Percentiles rank a stretch among this genome's conserved stretches.
These are phyloP conservation scores for Adenanthera pavonina DNA, from an alignment of 306 rosid genomes.

Conservation along the genomic window DNA sequence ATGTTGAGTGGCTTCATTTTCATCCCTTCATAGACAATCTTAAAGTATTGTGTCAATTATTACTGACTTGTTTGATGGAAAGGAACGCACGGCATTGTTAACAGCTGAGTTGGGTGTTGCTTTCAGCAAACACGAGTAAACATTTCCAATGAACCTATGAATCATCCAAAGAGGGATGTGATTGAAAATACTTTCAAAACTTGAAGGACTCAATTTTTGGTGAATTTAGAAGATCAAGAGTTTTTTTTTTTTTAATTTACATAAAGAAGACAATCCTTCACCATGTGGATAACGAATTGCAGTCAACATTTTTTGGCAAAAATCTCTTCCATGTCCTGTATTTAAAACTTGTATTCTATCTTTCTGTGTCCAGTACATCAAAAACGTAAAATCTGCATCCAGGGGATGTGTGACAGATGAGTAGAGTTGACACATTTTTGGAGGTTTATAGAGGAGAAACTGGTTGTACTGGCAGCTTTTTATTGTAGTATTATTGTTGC, in stretches of 20 bases:
- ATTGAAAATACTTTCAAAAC: neutral
- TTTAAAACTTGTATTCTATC: neutral
- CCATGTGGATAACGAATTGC: neutral
- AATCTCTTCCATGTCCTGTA: neutral
- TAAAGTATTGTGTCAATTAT: neutral
- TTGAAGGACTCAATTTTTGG: neutral
- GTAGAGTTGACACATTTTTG: slow-evolving; percentile 43
- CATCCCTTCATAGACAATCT: neutral
- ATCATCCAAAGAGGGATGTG: neutral
- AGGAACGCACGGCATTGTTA: slow-evolving; percentile 6
- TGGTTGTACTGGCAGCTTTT: neutral
- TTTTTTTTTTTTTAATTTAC: neutral
- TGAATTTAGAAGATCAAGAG: slow-evolving; percentile 7
- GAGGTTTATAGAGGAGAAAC: slow-evolving; percentile 40
- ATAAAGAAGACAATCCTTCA: neutral
- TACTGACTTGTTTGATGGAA: slow-evolving; percentile 4
- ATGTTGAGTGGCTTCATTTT: neutral
- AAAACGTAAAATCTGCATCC: slow-evolving; percentile 85
- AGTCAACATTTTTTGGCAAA: neutral
- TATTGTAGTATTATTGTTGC: slow-evolving; percentile 25
- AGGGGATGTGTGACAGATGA: slow-evolving; percentile 88
- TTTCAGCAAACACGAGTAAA: slow-evolving; percentile 5
- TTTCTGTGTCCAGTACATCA: slow-evolving; percentile 72
- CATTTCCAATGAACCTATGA: neutral
- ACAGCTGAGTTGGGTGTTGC: neutral